Evolutionary conservation across 1,284 basidiomycete genomes (phyloP).

Genomic region (Cutaneotrichosporon sp.): DNA sequence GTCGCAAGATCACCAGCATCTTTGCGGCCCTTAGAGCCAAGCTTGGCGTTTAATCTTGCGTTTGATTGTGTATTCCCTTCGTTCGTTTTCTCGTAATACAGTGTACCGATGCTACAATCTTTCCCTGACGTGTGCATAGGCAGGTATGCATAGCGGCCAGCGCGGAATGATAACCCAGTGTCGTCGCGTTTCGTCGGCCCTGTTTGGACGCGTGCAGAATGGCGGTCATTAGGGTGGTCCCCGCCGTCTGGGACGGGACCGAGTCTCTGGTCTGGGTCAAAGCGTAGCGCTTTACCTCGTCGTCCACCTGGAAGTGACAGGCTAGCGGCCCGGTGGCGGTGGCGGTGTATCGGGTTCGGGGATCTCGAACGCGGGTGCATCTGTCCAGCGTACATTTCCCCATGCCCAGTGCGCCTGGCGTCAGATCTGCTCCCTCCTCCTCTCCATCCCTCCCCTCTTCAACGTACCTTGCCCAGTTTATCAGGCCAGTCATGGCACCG

Average conservation of each 20-base stretch:
- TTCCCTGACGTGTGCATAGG: neutral
- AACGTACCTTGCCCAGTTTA: conserved; percentile 37
- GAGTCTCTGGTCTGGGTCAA: too few species aligned
- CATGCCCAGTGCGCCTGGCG: conserved; percentile 29
- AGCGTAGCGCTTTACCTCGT: neutral
- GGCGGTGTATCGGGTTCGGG: conserved; percentile 4
- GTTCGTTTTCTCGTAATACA: neutral
- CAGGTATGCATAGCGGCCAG: neutral
- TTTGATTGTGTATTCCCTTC: neutral
- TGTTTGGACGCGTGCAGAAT: too few species aligned
- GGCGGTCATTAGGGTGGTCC: too few species aligned
- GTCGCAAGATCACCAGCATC: conserved; percentile 8
- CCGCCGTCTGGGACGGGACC: too few species aligned
- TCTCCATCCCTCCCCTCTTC: too few species aligned
- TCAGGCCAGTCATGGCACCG: conserved; percentile 48
- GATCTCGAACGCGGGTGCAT: conserved; percentile 25
- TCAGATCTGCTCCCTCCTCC: neutral
- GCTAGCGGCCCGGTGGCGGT: neutral
- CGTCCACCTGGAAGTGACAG: neutral
- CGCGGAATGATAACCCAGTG: neutral
- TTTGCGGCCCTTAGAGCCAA: conserved; percentile 4
- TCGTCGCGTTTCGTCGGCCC: neutral
- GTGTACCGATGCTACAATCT: conserved; percentile 1
- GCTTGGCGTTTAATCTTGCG: conserved; percentile 12
- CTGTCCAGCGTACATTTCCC: conserved; percentile 38